Evolutionary conservation across 1,284 basidiomycete genomes (phyloP).

Genomic region (Irpex rosettiformis): DNA sequence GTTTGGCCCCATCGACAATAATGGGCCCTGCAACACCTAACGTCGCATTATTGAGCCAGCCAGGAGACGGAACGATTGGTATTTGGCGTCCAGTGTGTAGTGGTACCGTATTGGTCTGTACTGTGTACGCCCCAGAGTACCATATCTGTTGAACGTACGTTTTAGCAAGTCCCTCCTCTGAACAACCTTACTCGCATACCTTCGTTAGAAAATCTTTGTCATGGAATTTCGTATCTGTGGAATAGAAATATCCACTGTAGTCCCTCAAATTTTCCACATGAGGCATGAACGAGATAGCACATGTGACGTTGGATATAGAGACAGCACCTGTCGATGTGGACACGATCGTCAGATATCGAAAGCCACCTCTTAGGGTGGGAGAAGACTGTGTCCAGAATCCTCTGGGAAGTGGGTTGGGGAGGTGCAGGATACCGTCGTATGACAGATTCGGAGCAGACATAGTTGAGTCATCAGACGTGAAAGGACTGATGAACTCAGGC

Average conservation of each 20-base stretch:
- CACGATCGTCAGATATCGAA: conserved; percentile 51
- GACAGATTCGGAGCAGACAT: conserved; percentile 29
- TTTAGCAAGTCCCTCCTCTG: background rate
- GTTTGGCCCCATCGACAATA: conserved; percentile 61
- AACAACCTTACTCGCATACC: conserved; percentile 21
- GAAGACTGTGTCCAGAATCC: conserved; percentile 51
- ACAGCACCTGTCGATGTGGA: conserved; percentile 34
- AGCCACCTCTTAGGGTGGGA: conserved; percentile 46
- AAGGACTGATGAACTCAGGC: conserved; percentile 41
- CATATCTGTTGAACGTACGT: conserved; percentile 35
- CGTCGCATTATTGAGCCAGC: conserved; percentile 56
- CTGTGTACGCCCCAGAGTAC: conserved; percentile 61
- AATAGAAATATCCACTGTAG: conserved; percentile 56
- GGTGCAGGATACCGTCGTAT: conserved; percentile 44
- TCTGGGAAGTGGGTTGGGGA: conserved; percentile 33
- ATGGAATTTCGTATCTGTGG: conserved; percentile 41
- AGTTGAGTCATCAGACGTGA: conserved; percentile 42
- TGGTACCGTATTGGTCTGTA: conserved; percentile 56
- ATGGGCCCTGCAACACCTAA: conserved; percentile 57
- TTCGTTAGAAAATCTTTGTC: conserved; percentile 52
- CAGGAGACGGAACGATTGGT: conserved; percentile 38
- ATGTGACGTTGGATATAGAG: conserved; percentile 48
- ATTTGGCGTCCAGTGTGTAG: conserved; percentile 52
- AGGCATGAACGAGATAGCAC: conserved; percentile 53
- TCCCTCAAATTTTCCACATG: conserved; percentile 47